These are phyloP conservation scores for Xerophyta viscosa DNA, from an alignment of 106 monocot genomes.

Conservation along the genomic window DNA sequence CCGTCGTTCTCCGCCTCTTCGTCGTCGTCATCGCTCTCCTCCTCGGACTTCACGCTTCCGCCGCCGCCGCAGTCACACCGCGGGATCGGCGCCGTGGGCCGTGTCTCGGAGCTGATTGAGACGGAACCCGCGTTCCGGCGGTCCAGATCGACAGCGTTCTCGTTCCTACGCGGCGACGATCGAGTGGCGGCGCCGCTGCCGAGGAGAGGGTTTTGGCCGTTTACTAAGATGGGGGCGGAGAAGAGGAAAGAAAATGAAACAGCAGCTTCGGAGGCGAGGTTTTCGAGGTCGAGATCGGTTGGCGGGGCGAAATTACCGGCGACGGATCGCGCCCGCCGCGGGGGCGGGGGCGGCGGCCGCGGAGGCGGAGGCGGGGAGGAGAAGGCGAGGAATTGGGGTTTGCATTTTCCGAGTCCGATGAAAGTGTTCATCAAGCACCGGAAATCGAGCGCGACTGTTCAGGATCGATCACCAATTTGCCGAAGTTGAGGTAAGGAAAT, in stretches of 20 bases:
- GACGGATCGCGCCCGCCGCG: background rate
- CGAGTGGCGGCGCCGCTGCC: background rate
- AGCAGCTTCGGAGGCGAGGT: background rate
- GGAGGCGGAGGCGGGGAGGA: background rate
- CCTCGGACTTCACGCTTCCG: constrained; percentile 16
- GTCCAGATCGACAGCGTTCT: constrained; percentile 47
- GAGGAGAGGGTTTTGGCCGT: constrained; percentile 12
- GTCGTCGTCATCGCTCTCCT: constrained; percentile 23
- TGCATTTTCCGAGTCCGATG: constrained; percentile 26
- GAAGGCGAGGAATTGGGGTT: constrained; percentile 10
- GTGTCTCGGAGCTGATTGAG: constrained; percentile 42
- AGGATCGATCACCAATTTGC: too few relatives aligned
- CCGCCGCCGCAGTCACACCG: constrained; percentile 2
- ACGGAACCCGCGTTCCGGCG: constrained; percentile 47
- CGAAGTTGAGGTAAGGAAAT: too few relatives aligned
- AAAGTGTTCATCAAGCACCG: constrained; percentile 12
- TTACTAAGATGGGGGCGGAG: constrained; percentile 3
- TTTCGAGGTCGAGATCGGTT: background rate
- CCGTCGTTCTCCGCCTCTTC: constrained; percentile 26
- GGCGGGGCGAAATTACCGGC: background rate
- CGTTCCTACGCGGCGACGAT: constrained; percentile 4
- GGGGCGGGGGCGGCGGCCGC: too few relatives aligned
- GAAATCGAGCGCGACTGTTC: too few relatives aligned
- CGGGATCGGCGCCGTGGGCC: constrained; percentile 29
- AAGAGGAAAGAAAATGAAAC: background rate